Percentiles rank a stretch among this genome's conserved stretches.
These are phyloP conservation scores for Blumeriella jaapii DNA, from an alignment of 2,329 filamentous ascomycete genomes.

Conservation along the genomic window DNA sequence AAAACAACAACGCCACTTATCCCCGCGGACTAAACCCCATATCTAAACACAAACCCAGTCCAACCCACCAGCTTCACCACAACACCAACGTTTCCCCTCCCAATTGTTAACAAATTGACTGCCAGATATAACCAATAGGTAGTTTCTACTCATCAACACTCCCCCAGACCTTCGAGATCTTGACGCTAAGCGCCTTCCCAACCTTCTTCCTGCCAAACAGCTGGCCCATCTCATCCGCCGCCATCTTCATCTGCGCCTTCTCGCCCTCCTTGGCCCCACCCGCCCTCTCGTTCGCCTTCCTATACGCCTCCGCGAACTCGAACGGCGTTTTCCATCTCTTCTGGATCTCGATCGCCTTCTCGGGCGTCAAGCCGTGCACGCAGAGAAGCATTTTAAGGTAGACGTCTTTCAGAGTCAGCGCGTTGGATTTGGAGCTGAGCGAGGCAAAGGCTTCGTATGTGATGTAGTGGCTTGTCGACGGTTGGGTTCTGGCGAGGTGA, in stretches of 20 bases:
- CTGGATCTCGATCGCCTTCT: constrained; percentile 72
- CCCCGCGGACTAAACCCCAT: too few relatives aligned
- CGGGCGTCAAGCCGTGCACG: constrained; percentile 60
- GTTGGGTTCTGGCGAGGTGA: constrained; percentile 43
- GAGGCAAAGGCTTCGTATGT: constrained; percentile 62
- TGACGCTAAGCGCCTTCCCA: constrained; percentile 50
- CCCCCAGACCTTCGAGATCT: constrained; percentile 64
- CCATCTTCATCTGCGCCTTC: constrained; percentile 48
- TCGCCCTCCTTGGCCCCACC: constrained; percentile 30
- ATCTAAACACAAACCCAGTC: too few relatives aligned
- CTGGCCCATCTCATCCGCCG: constrained; percentile 43
- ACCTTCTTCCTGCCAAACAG: constrained; percentile 60
- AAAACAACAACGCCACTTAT: too few relatives aligned
- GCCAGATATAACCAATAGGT: too few relatives aligned
- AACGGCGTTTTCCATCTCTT: constrained; percentile 65
- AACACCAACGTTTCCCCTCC: too few relatives aligned
- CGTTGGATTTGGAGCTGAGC: constrained; percentile 63
- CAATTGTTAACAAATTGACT: too few relatives aligned
- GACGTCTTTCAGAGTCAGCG: constrained; percentile 60
- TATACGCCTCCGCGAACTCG: constrained; percentile 59
- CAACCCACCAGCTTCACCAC: too few relatives aligned
- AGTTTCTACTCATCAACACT: constrained; percentile 27
- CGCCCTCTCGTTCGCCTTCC: constrained; percentile 35
- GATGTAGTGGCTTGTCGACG: constrained; percentile 43
- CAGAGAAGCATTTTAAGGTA: constrained; percentile 84